Base-by-base conservation (phyloP, 495 filamentous ascomycete genomes). In the Pseudomonodictys pantanalensis region DNA sequence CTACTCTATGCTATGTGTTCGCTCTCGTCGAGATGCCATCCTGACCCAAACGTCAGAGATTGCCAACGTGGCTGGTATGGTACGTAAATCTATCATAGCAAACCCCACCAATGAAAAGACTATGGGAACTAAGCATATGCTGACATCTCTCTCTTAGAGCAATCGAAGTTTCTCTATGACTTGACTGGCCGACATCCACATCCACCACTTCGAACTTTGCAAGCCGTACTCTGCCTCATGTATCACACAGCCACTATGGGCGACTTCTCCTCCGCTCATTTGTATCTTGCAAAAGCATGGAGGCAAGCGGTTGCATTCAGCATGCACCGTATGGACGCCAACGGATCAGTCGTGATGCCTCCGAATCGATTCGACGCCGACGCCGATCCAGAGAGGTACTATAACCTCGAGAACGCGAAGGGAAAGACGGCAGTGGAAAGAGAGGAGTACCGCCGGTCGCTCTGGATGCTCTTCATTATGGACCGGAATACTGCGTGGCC, bases 381-480 rank as follows among this genome's bases (percentile, higher is more conserved):
- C 12, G 49, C 44, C 4, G 10, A 32, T 8, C n/a, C 42, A 10
- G 18, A n/a, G 0, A 18, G 26, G 9, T 62, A 29, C 15, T 30
- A 22, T 29, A 23, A 18, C n/a, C 32, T 46, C n/a, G 5, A 23
- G 3, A 30, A n/a, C n/a, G n/a, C n/a, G 9, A 23, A 33, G 20
- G 43, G 49, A 1, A 29, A 51, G 15, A 47, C 33, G 3, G 24
- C 23, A 26, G 10, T 60, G 12, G 57, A 65, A 35, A 52, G 32
- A 33, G 62, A 65, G 22, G 62, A 65, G 29, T 39, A 35, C 23
- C 30, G 56, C 28, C 52, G 62, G 9, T 46, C 46, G 3, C 47
- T 65, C 17, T 65, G 62, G 62, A 12, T 48, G 30, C 42, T 65
- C n/a, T 60, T 65, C 23, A 56, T 65, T n/a, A 26, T 53, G 22